Percentiles rank a stretch among this genome's conserved stretches.
phyloP scores from a whole-genome alignment of 2,329 filamentous ascomycete species.

The Trichoderma asperellum region DNA sequence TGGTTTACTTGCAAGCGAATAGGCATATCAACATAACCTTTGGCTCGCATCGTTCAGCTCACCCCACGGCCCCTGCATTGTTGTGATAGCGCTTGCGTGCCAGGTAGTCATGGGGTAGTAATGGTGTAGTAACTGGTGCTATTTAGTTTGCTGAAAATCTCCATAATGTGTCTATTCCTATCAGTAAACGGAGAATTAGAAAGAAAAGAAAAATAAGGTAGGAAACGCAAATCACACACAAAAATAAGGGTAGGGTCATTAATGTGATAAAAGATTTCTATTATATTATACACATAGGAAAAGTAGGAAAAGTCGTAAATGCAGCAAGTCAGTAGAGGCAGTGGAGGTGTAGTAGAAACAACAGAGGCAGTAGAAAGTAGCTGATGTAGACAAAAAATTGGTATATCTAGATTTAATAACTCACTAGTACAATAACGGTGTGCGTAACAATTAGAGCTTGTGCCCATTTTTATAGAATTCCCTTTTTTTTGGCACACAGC shows the following conservation, averaged over 20 bases:
- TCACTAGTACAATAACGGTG: not conserved
- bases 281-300: not conserved
- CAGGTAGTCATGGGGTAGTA: not conserved
- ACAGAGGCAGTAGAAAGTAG: not conserved
- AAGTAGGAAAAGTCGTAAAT: not conserved
- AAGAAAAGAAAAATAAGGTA: not conserved
- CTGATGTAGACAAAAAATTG: too few species aligned
- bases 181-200: not conserved
- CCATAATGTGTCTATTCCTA: not conserved
- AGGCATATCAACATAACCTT: slow-evolving; percentile 3
- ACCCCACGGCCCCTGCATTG: slow-evolving; percentile 13
- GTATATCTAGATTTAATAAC: not conserved
- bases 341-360: too few species aligned
- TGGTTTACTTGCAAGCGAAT: not conserved
- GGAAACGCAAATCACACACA: not conserved
- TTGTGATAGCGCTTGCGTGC: not conserved
- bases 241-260: not conserved
- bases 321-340: too few species aligned
- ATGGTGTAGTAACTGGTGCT: not conserved
- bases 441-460: not conserved
- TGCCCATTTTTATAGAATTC: not conserved
- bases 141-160: not conserved
- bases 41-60: not conserved
- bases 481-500: not conserved
- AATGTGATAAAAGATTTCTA: not conserved